These are phyloP conservation scores for Debaryomyces tyrocola DNA, from an alignment of 805 yeast species.

Conservation along the genomic window DNA sequence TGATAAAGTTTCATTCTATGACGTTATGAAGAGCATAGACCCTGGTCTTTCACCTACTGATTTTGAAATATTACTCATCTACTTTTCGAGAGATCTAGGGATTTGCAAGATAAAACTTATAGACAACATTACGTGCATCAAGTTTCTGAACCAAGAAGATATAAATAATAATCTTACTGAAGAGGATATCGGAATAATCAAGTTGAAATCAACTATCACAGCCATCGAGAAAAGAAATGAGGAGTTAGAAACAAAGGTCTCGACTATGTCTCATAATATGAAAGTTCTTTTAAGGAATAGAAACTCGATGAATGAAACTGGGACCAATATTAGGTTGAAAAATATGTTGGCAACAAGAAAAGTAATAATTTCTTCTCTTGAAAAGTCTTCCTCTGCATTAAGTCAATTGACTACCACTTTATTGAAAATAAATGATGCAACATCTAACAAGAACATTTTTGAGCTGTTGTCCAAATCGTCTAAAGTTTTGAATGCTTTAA, in stretches of 20 bases:
- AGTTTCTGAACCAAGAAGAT: conserved; percentile 14
- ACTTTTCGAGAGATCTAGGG: conserved; percentile 26
- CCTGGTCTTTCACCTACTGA: conserved; percentile 20
- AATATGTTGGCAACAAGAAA: conserved; percentile 16
- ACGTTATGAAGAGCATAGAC: conserved; percentile 6
- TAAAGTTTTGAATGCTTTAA: conserved; percentile 25
- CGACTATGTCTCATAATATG: conserved; percentile 16
- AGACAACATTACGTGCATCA: conserved; percentile 17
- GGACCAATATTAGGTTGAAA: conserved; percentile 15
- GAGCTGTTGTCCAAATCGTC: conserved; percentile 27
- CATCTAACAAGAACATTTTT: conserved; percentile 23
- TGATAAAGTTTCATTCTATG: conserved; percentile 11
- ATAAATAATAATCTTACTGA: conserved; percentile 14
- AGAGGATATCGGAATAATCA: conserved; percentile 31
- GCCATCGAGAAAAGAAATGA: conserved; percentile 17
- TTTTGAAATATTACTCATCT: conserved; percentile 24
- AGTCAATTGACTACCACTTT: conserved; percentile 24
- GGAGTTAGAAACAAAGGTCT: conserved; percentile 19
- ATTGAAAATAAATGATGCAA: conserved; percentile 36
- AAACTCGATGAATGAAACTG: conserved; percentile 5
- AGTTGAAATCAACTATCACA: conserved; percentile 21
- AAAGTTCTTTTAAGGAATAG: conserved; percentile 8
- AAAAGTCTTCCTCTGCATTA: conserved; percentile 13
- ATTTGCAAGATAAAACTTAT: conserved; percentile 7
- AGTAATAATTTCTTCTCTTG: conserved; percentile 15